phyloP scores from a whole-genome alignment of 2,329 filamentous ascomycete genomes.

The Pseudomassariella vexata region DNA sequence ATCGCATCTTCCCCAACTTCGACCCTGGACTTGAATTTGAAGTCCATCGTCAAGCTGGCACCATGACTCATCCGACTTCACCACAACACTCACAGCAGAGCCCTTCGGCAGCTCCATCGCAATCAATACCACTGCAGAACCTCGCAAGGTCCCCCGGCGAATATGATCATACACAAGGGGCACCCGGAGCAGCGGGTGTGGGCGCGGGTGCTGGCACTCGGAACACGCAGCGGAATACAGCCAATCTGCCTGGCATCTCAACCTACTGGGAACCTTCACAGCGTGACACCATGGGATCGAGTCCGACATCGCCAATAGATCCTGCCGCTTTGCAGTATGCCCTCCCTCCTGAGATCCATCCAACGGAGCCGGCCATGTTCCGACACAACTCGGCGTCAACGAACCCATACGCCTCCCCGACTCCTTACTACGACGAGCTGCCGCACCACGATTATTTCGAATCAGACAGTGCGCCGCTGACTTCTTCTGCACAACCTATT shows the following conservation, averaged over 20 bases:
- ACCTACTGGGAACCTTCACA: conserved; percentile 48
- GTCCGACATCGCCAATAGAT: conserved; percentile 46
- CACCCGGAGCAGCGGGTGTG: conserved; percentile 10
- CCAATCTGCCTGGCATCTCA: conserved; percentile 37
- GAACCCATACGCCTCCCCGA: conserved; percentile 25
- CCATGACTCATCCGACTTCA: conserved; percentile 27
- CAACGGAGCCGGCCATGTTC: conserved; percentile 20
- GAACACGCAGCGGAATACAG: conserved; percentile 16
- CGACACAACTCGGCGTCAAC: conserved; percentile 18
- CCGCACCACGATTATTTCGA: conserved; percentile 38
- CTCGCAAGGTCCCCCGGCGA: conserved; percentile 25
- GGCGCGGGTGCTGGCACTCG: conserved; percentile 13
- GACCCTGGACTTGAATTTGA: no score
- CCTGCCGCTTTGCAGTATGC: conserved; percentile 47
- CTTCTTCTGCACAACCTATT: conserved; percentile 49
- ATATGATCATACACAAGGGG: conserved; percentile 3
- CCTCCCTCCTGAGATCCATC: conserved; percentile 44
- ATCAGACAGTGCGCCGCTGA: conserved; percentile 54
- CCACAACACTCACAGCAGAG: conserved; percentile 37
- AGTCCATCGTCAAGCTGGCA: no score
- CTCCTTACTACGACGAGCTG: conserved; percentile 36
- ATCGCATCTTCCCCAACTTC: conserved; percentile 1
- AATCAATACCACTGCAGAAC: conserved; percentile 69
- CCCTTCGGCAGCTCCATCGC: conserved; percentile 37
- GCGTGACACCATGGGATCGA: conserved; percentile 25